These are phyloP conservation scores for Lactarius sanguifluus DNA, from an alignment of 768 basidiomycete genomes.

Conservation along the genomic window DNA sequence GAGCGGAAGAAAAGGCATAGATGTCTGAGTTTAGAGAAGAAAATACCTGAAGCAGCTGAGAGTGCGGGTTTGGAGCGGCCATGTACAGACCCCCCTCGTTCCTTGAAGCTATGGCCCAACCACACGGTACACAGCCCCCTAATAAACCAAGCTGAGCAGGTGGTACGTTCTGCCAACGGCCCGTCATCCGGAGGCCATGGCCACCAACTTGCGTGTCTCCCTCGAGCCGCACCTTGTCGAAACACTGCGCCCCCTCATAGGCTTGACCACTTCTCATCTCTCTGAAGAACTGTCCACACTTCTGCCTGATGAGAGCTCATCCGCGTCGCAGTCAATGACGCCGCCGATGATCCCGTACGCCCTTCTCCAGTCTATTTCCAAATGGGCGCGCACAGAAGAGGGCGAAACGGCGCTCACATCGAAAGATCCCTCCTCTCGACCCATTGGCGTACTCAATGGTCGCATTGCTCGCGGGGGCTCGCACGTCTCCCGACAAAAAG, in stretches of 20 bases:
- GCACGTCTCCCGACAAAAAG: conserved; percentile 73
- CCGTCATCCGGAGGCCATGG: background rate
- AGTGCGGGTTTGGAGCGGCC: conserved; percentile 8
- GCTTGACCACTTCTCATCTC: conserved; percentile 47
- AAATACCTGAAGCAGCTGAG: conserved; percentile 17
- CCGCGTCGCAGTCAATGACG: background rate
- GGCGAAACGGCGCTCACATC: conserved; percentile 42
- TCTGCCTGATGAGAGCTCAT: conserved; percentile 34
- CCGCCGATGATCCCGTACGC: conserved; percentile 57
- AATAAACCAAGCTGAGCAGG: background rate
- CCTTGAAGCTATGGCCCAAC: background rate
- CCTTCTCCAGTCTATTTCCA: conserved; percentile 56
- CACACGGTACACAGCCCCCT: background rate
- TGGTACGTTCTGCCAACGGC: background rate
- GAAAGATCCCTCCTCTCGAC: conserved; percentile 49
- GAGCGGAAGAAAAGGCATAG: background rate
- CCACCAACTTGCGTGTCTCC: conserved; percentile 55
- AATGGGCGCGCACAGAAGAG: conserved; percentile 61
- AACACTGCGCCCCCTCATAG: conserved; percentile 45
- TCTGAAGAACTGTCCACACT: conserved; percentile 43
- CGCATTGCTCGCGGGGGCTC: conserved; percentile 71
- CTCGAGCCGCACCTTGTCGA: conserved; percentile 63
- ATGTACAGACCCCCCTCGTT: background rate
- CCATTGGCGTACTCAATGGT: conserved; percentile 65
- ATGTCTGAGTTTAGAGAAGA: conserved; percentile 6